Percentiles rank a stretch among this genome's conserved stretches.
Evolutionary conservation across 805 yeast genomes (phyloP).

Genomic region (Nematodospora valgi): DNA sequence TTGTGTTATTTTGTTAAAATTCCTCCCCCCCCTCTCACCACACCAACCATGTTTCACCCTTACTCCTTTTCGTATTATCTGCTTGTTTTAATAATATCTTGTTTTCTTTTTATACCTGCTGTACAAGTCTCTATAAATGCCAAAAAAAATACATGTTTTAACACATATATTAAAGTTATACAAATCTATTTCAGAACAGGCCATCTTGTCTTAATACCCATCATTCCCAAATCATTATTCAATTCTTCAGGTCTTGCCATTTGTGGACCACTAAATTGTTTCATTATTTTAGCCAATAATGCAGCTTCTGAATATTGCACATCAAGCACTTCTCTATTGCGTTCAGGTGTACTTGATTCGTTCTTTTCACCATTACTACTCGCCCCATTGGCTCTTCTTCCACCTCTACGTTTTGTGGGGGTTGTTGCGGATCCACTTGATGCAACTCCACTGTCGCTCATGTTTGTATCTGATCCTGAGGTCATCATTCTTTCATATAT

Average conservation of each 20-base stretch:
- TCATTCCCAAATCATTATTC: slow-evolving; percentile 29
- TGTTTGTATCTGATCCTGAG: slow-evolving; percentile 40
- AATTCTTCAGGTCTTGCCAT: slow-evolving; percentile 32
- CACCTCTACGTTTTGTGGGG: slow-evolving; percentile 34
- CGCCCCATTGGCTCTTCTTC: slow-evolving; percentile 22
- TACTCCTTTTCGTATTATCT: too few relatives aligned
- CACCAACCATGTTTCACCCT: too few relatives aligned
- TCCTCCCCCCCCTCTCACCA: neutral
- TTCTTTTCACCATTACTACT: slow-evolving; percentile 3
- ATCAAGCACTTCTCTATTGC: slow-evolving; percentile 10
- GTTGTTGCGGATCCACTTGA: slow-evolving; percentile 13
- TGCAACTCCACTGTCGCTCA: slow-evolving; percentile 14
- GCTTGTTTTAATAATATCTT: neutral
- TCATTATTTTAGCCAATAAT: slow-evolving; percentile 40
- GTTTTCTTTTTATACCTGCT: neutral
- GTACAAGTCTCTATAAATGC: neutral
- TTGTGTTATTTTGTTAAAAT: slow-evolving; percentile 9
- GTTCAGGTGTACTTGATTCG: neutral
- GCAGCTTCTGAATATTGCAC: slow-evolving; percentile 31
- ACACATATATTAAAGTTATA: neutral
- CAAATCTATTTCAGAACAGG: slow-evolving; percentile 16
- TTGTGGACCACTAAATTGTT: slow-evolving; percentile 40
- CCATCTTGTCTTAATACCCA: slow-evolving; percentile 38
- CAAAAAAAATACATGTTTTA: neutral
- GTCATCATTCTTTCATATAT: slow-evolving; percentile 33